Percentiles rank a stretch among this genome's conserved stretches.
Evolutionary conservation across 169 alveolate genomes (phyloP).

Genomic region (Babesia divergens): DNA sequence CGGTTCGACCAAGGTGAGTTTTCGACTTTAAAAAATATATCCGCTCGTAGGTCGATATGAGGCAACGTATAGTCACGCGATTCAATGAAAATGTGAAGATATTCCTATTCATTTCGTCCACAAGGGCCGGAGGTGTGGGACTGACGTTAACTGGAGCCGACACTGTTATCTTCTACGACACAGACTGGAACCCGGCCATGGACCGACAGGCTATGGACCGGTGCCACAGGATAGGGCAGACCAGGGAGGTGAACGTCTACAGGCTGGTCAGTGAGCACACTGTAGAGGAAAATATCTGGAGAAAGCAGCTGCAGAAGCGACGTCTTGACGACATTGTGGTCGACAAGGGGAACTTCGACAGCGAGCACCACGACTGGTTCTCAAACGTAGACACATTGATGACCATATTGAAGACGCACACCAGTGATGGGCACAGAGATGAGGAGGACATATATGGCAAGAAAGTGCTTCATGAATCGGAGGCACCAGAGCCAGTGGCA

Average conservation of each 20-base stretch:
- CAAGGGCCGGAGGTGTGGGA: conserved; percentile 99
- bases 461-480: conserved; percentile 70
- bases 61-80: conserved; percentile 92
- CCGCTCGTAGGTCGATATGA: conserved; percentile 81
- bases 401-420: conserved; percentile 43
- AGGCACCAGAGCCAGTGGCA: conserved; percentile 50
- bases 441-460: conserved; percentile 78
- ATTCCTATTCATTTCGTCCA: conserved; percentile 94
- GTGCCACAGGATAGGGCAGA: conserved; percentile 98
- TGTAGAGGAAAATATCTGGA: conserved; percentile 96
- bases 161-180: conserved; percentile 96
- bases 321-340: conserved; percentile 94
- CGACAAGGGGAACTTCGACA: conserved; percentile 92
- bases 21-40: background rate
- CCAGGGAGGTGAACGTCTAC: conserved; percentile 95
- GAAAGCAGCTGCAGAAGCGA: conserved; percentile 94
- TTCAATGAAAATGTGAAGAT: conserved; percentile 92
- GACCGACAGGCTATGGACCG: conserved; percentile 99
- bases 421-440: conserved; percentile 29
- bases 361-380: conserved; percentile 67
- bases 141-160: conserved; percentile 97
- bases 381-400: conserved; percentile 69
- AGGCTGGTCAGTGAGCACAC: conserved; percentile 93
- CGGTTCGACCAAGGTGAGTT: conserved; percentile 92
- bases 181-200: conserved; percentile 99